Evolutionary conservation across 805 yeast genomes (phyloP), one percentile per base, ranked within the genome.

Genomic region (Zygoascus flipseniorum): DNA sequence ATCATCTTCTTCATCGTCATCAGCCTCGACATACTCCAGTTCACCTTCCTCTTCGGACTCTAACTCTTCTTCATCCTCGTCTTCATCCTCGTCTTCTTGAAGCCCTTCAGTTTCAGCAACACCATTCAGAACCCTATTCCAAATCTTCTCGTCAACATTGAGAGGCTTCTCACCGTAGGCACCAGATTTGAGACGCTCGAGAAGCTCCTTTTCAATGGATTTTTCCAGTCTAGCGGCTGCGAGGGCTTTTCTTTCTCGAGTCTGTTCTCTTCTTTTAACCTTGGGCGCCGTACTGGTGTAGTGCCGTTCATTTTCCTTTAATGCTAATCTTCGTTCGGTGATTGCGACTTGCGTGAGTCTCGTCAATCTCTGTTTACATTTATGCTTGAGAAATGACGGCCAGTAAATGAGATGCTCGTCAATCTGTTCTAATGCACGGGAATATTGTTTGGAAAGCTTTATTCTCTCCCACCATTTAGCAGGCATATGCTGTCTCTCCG

Each of bases 161-260:
- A 93, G 76, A 53, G 99, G 99, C 70, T 92, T 88, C 66, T 93
- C 98, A 60, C 99, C 99, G 67, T 93, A 93, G 1, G 98, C 98
- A 56, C 99, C 99, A 65, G 92, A 83, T 81, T 93, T 93, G 65
- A 93, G 79, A 71, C 99, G 83, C 52, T 90, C 97, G 65, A 93
- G 76, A 60, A 93, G 78, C 71, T 93, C 99, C 72, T 89, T 89
- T 71, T 93, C 99, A 62, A 93, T 93, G 13, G 96, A 89, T 72
- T 88, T 89, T 69, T 93, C 99, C 61, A 93, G 88, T 75, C 86
- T 87, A 26, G 99, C 99, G 42, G 99, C 98, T 23, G 88, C 88
- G 57, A 93, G 75, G 0, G 99, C 99, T 73, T 93, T 93, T 70
- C 99, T 80, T 72, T 93, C 99, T 70, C 99, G 80, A 57, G 88